Evolutionary conservation across 2,329 filamentous ascomycete species (phyloP).

Genomic region (Cercospora brassicicola): DNA sequence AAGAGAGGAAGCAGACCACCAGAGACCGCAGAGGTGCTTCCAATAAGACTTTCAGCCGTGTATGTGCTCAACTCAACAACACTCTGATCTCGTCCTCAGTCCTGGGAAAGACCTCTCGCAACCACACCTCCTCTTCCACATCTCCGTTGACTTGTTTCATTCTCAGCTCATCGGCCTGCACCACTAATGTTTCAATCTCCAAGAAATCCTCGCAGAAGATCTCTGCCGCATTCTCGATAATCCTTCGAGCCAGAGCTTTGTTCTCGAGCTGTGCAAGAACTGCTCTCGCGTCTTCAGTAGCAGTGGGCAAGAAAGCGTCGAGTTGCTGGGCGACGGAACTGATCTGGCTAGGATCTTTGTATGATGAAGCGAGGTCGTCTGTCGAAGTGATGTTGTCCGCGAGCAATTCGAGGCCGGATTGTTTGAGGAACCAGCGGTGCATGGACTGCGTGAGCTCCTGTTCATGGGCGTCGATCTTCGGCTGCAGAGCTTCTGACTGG

Average conservation of each 20-base stretch:
- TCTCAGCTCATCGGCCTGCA: conserved; percentile 56
- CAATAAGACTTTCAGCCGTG: too few relatives aligned
- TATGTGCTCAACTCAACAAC: conserved; percentile 53
- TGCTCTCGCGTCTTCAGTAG: conserved; percentile 86
- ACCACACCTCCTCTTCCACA: conserved; percentile 41
- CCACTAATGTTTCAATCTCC: conserved; percentile 61
- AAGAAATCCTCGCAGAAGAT: conserved; percentile 85
- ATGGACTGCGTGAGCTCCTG: conserved; percentile 60
- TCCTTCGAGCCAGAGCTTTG: conserved; percentile 66
- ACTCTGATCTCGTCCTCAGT: conserved; percentile 65
- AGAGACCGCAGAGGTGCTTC: too few relatives aligned
- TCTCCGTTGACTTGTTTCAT: conserved; percentile 40
- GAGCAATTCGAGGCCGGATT: conserved; percentile 66
- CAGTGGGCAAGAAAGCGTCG: conserved; percentile 89
- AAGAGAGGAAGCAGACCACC: too few relatives aligned
- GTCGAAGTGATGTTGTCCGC: conserved; percentile 37
- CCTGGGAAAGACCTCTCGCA: conserved; percentile 62
- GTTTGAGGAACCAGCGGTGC: conserved; percentile 65
- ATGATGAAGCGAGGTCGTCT: conserved; percentile 31
- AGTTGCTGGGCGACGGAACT: conserved; percentile 69
- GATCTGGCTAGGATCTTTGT: conserved; percentile 48
- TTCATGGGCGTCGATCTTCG: conserved; percentile 32
- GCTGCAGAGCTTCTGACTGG: conserved; percentile 42
- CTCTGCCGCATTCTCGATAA: conserved; percentile 81
- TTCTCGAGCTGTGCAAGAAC: conserved; percentile 74